A percentile compares a stretch with the other conserved stretches of the same genome.
These are phyloP conservation scores for Auriscalpium vulgare DNA, from an alignment of 768 basidiomycete genomes.

Conservation along the genomic window DNA sequence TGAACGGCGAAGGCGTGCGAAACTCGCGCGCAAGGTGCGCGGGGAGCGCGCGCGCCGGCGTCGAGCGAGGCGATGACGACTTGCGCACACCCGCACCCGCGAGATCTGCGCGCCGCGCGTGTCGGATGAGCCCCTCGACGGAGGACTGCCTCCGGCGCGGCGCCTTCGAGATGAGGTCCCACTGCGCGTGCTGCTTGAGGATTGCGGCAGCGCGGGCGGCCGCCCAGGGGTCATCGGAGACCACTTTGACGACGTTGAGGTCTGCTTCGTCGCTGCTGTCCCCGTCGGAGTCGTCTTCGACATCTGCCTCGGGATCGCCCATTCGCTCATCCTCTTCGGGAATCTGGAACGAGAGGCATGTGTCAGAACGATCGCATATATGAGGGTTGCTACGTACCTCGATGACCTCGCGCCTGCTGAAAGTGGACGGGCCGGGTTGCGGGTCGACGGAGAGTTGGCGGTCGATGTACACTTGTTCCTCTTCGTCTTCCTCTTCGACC, in stretches of 20 bases:
- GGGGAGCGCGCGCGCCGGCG: slow-evolving; percentile 44
- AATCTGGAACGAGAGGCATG: neutral
- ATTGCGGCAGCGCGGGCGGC: slow-evolving; percentile 93
- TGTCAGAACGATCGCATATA: too few species aligned
- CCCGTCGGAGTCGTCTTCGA: slow-evolving; percentile 21
- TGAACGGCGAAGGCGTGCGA: slow-evolving; percentile 11
- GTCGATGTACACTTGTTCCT: neutral
- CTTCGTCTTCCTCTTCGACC: neutral
- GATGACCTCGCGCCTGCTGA: neutral
- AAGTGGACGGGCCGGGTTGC: neutral
- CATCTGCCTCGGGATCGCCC: slow-evolving; percentile 8
- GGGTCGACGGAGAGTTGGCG: neutral
- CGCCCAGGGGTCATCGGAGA: slow-evolving; percentile 75
- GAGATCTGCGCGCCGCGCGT: slow-evolving; percentile 8
- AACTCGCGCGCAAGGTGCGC: slow-evolving; percentile 33
- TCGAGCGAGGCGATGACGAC: slow-evolving; percentile 24
- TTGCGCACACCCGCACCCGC: slow-evolving; percentile 12
- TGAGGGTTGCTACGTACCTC: neutral
- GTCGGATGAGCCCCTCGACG: slow-evolving; percentile 26
- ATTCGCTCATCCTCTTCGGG: slow-evolving; percentile 10
- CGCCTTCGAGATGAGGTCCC: slow-evolving; percentile 67
- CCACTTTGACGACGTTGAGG: slow-evolving; percentile 70
- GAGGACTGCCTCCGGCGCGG: slow-evolving; percentile 25
- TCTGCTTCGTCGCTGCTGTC: slow-evolving; percentile 35
- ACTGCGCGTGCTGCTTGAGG: slow-evolving; percentile 76